Evolutionary conservation across 2,329 filamentous ascomycete species (phyloP).

Genomic region (Colletotrichum karsti): DNA sequence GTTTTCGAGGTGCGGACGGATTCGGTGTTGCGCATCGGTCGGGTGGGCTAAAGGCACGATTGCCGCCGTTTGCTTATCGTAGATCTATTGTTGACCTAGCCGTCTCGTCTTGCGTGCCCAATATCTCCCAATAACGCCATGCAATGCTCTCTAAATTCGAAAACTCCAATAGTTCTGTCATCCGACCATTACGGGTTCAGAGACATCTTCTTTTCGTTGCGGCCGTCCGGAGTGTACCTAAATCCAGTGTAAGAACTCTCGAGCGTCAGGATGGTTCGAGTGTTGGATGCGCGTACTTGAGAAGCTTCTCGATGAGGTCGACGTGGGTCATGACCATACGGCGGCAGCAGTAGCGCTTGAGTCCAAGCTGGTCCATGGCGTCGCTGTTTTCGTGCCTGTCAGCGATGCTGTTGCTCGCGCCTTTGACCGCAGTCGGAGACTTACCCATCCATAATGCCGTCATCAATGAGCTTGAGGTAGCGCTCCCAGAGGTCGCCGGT

Average conservation of each 20-base stretch:
- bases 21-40: background rate
- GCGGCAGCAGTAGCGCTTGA: constrained; percentile 97
- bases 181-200: constrained; percentile 36
- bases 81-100: background rate
- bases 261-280: background rate
- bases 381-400: constrained; percentile 66
- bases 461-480: constrained; percentile 88
- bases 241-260: constrained; percentile 27
- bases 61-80: background rate
- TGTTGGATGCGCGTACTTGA: constrained; percentile 72
- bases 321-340: constrained; percentile 99
- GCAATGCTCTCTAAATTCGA: constrained; percentile 29
- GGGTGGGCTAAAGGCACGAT: background rate
- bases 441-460: constrained; percentile 78
- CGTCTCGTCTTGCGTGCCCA: background rate
- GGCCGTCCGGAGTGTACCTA: constrained; percentile 70
- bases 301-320: constrained; percentile 96
- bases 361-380: constrained; percentile 93
- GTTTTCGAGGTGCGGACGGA: background rate
- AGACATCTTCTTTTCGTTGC: constrained; percentile 68
- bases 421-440: constrained; percentile 37
- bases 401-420: background rate
- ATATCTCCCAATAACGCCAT: constrained; percentile 29
- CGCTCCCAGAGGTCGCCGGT: constrained; percentile 97
- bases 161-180: constrained; percentile 26